Conservation (phyloP, 2,329 filamentous ascomycete species). For the Talaromyces sp. region DNA sequence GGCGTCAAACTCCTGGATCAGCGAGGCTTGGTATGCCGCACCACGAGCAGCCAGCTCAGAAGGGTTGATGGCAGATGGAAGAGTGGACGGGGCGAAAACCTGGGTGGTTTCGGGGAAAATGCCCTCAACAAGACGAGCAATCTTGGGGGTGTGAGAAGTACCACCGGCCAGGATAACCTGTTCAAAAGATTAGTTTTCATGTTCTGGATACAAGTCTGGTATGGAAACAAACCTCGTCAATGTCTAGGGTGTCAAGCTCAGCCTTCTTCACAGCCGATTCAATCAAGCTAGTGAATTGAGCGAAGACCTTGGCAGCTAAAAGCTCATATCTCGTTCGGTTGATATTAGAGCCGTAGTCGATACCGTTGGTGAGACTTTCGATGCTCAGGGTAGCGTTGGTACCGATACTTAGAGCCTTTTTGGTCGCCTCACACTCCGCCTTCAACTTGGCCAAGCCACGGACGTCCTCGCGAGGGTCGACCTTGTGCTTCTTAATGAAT, state of each 20-base stretch:
- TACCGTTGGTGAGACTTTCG: slow-evolving; percentile 81
- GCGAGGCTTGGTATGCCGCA: slow-evolving; percentile 88
- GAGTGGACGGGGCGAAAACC: slow-evolving; percentile 79
- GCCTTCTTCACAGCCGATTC: slow-evolving; percentile 87
- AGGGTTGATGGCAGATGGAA: slow-evolving; percentile 77
- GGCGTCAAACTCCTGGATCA: slow-evolving; percentile 90
- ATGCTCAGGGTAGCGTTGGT: slow-evolving; percentile 87
- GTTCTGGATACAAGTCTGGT: neutral
- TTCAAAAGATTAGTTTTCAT: neutral
- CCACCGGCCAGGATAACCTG: slow-evolving; percentile 84
- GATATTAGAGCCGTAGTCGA: slow-evolving; percentile 87
- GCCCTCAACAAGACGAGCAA: slow-evolving; percentile 71
- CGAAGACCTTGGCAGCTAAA: slow-evolving; percentile 78
- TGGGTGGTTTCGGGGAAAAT: slow-evolving; percentile 77
- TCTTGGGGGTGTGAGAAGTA: slow-evolving; percentile 87
- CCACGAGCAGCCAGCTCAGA: slow-evolving; percentile 84
- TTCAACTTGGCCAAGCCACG: slow-evolving; percentile 87
- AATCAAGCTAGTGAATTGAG: slow-evolving; percentile 80
- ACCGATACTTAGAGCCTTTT: slow-evolving; percentile 86
- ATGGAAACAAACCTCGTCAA: slow-evolving; percentile 61
- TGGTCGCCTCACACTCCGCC: slow-evolving; percentile 83
- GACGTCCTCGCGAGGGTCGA: slow-evolving; percentile 77
- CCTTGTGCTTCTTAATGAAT: slow-evolving; percentile 94
- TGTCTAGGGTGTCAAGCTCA: slow-evolving; percentile 81
- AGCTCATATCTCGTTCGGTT: slow-evolving; percentile 94